Base-by-base conservation (phyloP, 2,329 filamentous ascomycete species). In the Colletotrichum scovillei region DNA sequence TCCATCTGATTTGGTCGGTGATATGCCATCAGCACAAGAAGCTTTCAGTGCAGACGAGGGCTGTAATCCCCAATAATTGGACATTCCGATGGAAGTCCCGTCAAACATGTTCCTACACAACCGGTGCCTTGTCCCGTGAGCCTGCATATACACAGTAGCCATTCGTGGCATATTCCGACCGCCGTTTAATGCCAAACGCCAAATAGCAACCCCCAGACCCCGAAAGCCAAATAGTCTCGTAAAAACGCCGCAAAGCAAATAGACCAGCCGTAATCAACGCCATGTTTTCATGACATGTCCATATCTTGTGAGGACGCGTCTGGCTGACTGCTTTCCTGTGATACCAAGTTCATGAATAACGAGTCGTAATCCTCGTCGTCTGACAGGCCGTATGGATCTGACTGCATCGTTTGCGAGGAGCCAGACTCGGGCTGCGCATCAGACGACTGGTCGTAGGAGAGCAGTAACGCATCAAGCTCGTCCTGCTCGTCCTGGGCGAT, bases 1-100 rank as follows among this genome's bases (percentile, higher is more conserved):
- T 57, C 97, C 97, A 0, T 89, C 94, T 49, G 97, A 98, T 82
- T 86, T 99, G 22, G 93, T 99, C 19, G 96, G 95, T 69, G 95
- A 98, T 80, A 93, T 97, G 90, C 92, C 92, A 68, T 93, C 93
- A 63, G 93, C 94, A 22, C 94, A 96, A 79, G 94, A 96, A 76
- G 89, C 88, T 7, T 86, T 92, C 71, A 89, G 87, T 55, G 87
- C 84, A 30, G 91, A 92, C 76, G 91, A 92, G 77, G 86, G 88
- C 30, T 92, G 91, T 77, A 88, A 90, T 74, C 88, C 88, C 69
- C 91, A 92, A 84, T 92, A 84, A 84, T 81, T 77, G 75, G 75
- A 78, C 76, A 70, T 76, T 70, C 67, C 67, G 38, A 35, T 67
- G 52, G 58, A 11, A 28, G 32, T 24, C 64, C 56, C 35, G 26